Percentiles rank a stretch among this genome's conserved stretches.
Evolutionary conservation across 2,329 filamentous ascomycete species (phyloP).

Genomic region (Pseudopyricularia javanii): DNA sequence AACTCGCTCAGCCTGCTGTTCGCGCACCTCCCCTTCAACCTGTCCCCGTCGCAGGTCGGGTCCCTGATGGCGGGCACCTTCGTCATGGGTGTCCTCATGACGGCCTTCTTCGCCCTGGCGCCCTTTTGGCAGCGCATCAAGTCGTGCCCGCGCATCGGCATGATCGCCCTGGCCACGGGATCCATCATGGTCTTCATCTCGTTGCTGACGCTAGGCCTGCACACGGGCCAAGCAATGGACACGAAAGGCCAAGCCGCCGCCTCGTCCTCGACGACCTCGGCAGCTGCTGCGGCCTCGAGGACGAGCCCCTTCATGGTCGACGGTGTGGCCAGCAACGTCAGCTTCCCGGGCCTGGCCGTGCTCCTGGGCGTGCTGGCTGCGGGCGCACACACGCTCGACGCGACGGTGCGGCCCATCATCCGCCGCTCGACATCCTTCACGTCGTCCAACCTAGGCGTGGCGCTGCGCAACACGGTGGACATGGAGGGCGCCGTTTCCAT

Average conservation of each 20-base stretch:
- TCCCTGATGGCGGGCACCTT: slow-evolving; percentile 31
- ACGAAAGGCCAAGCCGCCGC: slow-evolving; percentile 7
- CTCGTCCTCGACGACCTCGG: slow-evolving; percentile 18
- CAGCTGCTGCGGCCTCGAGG: slow-evolving; percentile 9
- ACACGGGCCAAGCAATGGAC: slow-evolving; percentile 22
- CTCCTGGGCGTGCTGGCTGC: slow-evolving; percentile 33
- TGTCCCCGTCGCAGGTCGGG: slow-evolving; percentile 26
- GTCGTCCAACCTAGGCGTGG: slow-evolving; percentile 29
- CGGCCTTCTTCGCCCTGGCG: slow-evolving; percentile 18
- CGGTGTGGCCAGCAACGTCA: slow-evolving; percentile 15
- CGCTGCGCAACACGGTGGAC: slow-evolving; percentile 32
- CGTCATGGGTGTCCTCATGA: slow-evolving; percentile 22
- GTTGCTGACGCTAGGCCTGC: slow-evolving; percentile 31
- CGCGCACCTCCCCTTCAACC: slow-evolving; percentile 26
- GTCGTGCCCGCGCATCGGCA: slow-evolving; percentile 20
- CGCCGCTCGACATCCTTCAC: slow-evolving; percentile 36
- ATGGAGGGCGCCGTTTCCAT: slow-evolving; percentile 31
- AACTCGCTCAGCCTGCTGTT: slow-evolving; percentile 34
- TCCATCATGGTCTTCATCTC: slow-evolving; percentile 26
- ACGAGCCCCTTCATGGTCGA: slow-evolving; percentile 14
- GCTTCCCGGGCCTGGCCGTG: slow-evolving; percentile 28
- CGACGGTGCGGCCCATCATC: slow-evolving; percentile 27
- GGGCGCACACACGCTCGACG: slow-evolving; percentile 26
- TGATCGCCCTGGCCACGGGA: slow-evolving; percentile 22
- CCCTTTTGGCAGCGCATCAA: slow-evolving; percentile 14